Base-by-base conservation (phyloP, 1,284 basidiomycete genomes). In the Rhodofomes roseus region DNA sequence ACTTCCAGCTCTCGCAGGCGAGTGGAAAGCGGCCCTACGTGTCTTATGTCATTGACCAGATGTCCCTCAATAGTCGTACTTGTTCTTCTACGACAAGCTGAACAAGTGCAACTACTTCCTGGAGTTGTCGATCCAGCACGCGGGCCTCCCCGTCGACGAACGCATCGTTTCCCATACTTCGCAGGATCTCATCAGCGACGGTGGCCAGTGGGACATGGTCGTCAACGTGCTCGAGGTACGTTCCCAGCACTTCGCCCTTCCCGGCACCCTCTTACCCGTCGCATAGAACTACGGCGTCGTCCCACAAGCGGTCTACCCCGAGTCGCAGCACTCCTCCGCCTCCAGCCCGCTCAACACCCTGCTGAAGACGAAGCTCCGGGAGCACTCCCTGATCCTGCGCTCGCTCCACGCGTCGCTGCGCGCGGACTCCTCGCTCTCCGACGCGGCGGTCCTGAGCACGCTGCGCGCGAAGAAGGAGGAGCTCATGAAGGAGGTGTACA, bases 21-120 rank as follows among this genome's bases (percentile, higher is more conserved):
- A 8, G 50, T 41, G 27, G 7, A 27, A n/a, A 2, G 3, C 36
- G 46, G 54, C 7, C 52, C 9, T 8, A 1, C 20, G 18, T 55
- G 31, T 36, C 39, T 11, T 9, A 8, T 31, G 20, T 16, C 23
- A 20, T n/a, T 34, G 23, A 37, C 7, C 22, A 34, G 20, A 54
- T 54, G 16, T 18, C 62, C 44, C 54, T 41, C 57, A 41, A 58
- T 55, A 92, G 88, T 85, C 86, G 4, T 96, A 96, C 75, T 80
- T 95, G 20, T 95, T 93, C 81, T 95, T 96, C 81, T 96, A 89
- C 80, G 94, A 96, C 76, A 96, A 96, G 77, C 82, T 97, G 55
- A 95, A 97, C 79, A 97, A 97, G 76, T 82, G 89, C 57, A 98
- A 98, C 79, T 96, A 92, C 77, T 97, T 92, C 74, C 86, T 98